phyloP scores from a whole-genome alignment of 441 rosid species.

The Aquilaria agallochum region DNA sequence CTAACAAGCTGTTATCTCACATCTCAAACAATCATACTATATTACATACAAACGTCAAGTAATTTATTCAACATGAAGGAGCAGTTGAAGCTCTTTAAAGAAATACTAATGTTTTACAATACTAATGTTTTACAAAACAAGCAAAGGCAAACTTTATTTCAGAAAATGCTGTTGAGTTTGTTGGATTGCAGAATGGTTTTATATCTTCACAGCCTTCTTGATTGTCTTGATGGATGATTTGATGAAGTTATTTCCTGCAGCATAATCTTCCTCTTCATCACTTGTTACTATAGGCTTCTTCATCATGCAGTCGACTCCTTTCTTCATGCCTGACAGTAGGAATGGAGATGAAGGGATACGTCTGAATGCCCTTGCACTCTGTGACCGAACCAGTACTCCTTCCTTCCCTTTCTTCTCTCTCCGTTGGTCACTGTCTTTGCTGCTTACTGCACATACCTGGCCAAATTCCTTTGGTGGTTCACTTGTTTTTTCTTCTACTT shows the following conservation, averaged over 20 bases:
- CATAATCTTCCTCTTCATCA: constrained; percentile 49
- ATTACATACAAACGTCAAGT: constrained; percentile 10
- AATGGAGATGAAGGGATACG: constrained; percentile 92
- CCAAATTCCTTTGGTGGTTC: constrained; percentile 7
- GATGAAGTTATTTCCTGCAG: constrained; percentile 53
- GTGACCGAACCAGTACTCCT: constrained; percentile 56
- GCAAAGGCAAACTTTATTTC: not conserved
- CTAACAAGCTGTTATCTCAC: constrained; percentile 34
- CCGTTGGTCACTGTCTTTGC: constrained; percentile 23
- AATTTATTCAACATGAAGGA: constrained; percentile 24
- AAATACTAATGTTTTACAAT: not conserved
- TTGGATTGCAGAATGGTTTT: constrained; percentile 1
- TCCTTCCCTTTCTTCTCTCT: constrained; percentile 42
- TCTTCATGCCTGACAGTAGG: constrained; percentile 61
- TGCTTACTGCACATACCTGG: constrained; percentile 19
- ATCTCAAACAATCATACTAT: constrained; percentile 15
- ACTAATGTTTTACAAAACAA: too few species aligned
- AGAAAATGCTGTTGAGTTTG: not conserved
- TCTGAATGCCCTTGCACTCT: constrained; percentile 72
- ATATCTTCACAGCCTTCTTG: constrained; percentile 63
- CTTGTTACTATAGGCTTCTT: constrained; percentile 60
- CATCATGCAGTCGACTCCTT: constrained; percentile 78
- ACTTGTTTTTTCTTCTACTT: constrained; percentile 14
- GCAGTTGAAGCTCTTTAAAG: constrained; percentile 14
- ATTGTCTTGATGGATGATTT: constrained; percentile 67